These are phyloP conservation scores for Phyllosticta paracitricarpa DNA, from an alignment of 2,329 filamentous ascomycete species.

Conservation along the genomic window DNA sequence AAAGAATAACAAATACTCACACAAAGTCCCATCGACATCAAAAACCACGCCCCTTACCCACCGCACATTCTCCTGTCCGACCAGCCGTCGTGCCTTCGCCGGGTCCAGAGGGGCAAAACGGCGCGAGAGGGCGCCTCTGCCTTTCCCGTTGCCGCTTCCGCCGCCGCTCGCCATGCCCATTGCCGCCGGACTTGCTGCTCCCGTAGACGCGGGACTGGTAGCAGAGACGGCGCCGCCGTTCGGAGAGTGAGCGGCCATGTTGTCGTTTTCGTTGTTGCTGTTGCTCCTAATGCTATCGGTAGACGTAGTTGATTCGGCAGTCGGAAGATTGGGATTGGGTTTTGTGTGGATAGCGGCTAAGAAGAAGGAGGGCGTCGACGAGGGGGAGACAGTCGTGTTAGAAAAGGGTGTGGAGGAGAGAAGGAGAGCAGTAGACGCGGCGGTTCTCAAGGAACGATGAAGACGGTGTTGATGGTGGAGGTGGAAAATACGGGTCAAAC, in stretches of 20 bases:
- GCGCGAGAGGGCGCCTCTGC: slow-evolving; percentile 19
- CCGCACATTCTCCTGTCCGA: slow-evolving; percentile 27
- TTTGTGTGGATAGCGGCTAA: too few species aligned
- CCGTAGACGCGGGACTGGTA: background rate
- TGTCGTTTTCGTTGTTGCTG: background rate
- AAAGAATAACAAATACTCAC: slow-evolving; percentile 42
- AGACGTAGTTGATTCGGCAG: background rate
- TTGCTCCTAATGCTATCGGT: background rate
- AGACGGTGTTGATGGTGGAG: too few species aligned
- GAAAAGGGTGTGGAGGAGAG: background rate
- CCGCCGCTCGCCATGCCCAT: background rate
- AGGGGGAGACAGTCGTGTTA: too few species aligned
- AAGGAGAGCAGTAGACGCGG: background rate
- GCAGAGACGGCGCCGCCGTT: background rate
- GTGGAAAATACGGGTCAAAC: background rate
- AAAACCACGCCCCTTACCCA: slow-evolving; percentile 58
- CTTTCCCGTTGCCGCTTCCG: background rate
- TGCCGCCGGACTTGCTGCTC: background rate
- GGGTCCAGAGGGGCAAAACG: slow-evolving; percentile 42
- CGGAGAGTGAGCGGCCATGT: background rate
- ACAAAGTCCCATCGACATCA: slow-evolving; percentile 91
- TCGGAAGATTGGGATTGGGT: too few species aligned
- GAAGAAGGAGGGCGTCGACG: too few species aligned
- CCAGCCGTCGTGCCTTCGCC: slow-evolving; percentile 13
- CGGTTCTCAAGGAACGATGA: background rate